Evolutionary conservation across 495 filamentous ascomycete genomes (phyloP), one percentile per base, ranked within the genome.

Genomic region (Penicillium simplicissimum): DNA sequence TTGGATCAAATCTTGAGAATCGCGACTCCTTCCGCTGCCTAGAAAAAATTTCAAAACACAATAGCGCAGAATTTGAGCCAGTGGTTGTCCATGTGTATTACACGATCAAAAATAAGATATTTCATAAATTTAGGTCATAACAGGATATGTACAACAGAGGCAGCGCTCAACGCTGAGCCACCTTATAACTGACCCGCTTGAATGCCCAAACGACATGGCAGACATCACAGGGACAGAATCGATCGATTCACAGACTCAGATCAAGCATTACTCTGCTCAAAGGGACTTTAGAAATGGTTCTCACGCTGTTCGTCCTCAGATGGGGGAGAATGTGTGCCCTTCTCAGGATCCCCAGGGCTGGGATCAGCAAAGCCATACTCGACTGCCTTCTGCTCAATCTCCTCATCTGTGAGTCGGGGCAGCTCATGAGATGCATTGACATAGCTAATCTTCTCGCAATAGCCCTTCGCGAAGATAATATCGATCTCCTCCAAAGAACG

Each of bases 401-500:
- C 85, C 28, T 83, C 79, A 3, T 85, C 82, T 17, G 78, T 74
- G 21, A 94, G 78, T 49, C 84, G 79, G 4, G 90, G 90, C 59
- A 96, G 75, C 54, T 93, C 85, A 61, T 86, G 74, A 14, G 88
- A 80, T 0, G 90, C 91, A 58, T 74, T 77, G 40, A 96, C 89
- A 58, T 92, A 92, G 52, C 82, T 85, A 7, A 90, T 92, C 4
- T 89, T 87, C 74, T 94, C 91, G 28, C 76, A 71, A 66, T 85
- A 85, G 4, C 89, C 90, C 80, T 94, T 93, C 65, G 89, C 87
- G 60, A 92, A 91, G 72, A 90, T 88, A 55, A 92, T 79, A 70
- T 93, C 91, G 57, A 92, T 91, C 67, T 92, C 90, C 67, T 93
- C 90, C 19, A 93, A 80, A 42, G 83, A 87, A 54, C 90, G 86